These are phyloP conservation scores for Lyophyllum decastes DNA, from an alignment of 768 basidiomycete species.

Conservation along the genomic window DNA sequence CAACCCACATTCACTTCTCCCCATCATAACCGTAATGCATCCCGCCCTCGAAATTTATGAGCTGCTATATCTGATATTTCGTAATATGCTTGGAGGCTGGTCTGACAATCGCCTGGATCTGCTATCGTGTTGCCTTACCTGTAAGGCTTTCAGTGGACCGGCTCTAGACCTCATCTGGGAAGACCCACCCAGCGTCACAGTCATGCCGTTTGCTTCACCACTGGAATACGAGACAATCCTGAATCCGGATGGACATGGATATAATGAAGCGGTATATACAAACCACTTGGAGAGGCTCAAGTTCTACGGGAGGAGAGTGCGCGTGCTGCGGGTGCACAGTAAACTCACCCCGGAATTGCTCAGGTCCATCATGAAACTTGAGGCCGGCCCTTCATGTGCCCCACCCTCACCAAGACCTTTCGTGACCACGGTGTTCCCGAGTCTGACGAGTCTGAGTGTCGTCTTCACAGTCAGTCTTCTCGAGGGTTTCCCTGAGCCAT, in stretches of 20 bases:
- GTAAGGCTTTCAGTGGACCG: slow-evolving; percentile 6
- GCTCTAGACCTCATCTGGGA: slow-evolving; percentile 12
- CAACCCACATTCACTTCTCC: background rate
- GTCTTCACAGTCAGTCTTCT: background rate
- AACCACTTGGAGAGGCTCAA: slow-evolving; percentile 5
- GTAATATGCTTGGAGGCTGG: background rate
- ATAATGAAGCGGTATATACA: background rate
- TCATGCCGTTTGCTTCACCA: slow-evolving; percentile 5
- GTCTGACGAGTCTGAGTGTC: background rate
- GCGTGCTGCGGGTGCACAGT: slow-evolving; percentile 4
- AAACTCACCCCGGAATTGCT: slow-evolving; percentile 5
- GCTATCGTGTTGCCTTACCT: slow-evolving; percentile 8
- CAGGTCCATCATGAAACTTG: background rate
- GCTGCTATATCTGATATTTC: slow-evolving; percentile 1
- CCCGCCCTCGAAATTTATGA: slow-evolving; percentile 7
- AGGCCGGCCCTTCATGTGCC: background rate
- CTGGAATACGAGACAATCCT: background rate
- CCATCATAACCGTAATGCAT: slow-evolving; percentile 2
- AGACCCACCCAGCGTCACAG: background rate
- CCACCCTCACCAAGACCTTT: background rate
- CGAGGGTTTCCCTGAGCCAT: background rate
- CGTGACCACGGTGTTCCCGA: slow-evolving; percentile 1
- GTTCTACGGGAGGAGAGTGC: slow-evolving; percentile 9
- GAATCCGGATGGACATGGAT: background rate
- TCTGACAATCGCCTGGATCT: background rate